Evolutionary conservation across 352 stramenopile species (phyloP), one percentile per base, ranked within the genome.

Genomic region (Phytophthora pluvialis): DNA sequence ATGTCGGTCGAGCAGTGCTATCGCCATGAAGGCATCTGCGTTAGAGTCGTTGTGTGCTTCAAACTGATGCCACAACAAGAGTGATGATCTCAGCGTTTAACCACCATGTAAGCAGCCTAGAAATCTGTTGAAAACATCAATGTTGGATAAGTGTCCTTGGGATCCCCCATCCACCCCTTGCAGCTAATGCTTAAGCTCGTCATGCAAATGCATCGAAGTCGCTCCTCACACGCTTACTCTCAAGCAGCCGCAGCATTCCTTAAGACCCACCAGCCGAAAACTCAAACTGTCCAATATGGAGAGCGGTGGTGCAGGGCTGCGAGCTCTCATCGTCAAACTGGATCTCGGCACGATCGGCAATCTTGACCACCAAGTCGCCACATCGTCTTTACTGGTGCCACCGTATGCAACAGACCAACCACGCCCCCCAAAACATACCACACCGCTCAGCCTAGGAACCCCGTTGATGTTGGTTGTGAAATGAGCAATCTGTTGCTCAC

Each of bases 311-410:
- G 28, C 15, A 58, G 10, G 9, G n/a, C 33, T 67, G 60, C 11
- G 60, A 46, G 43, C 7, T 50, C 10, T 28, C 6, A 4, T 61
- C 59, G 6, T 40, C 42, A 38, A 67, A 45, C 4, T 60, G 25
- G 16, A 60, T 35, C 6, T 43, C 35, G 7, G n/a, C 13, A 7
- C 42, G 21, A 21, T 33, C 12, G 16, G 59, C 49, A 12, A 50
- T 6, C 25, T 49, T 9, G 3, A 39, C 10, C 25, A 67, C 13
- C 33, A 54, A 7, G 4, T 51, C 32, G 49, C 32, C 40, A 60
- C 59, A 13, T 56, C 40, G 5, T 40, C 40, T 55, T 67, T 43
- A 42, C 59, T 67, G 48, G 3, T n/a, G 32, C 59, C 42, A 13
- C 59, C 42, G 15, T 55, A 67, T 25, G 55, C 21, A 18, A 45